Evolutionary conservation across 352 stramenopile genomes (phyloP).

Genomic region (Globisporangium uncinulatum): DNA sequence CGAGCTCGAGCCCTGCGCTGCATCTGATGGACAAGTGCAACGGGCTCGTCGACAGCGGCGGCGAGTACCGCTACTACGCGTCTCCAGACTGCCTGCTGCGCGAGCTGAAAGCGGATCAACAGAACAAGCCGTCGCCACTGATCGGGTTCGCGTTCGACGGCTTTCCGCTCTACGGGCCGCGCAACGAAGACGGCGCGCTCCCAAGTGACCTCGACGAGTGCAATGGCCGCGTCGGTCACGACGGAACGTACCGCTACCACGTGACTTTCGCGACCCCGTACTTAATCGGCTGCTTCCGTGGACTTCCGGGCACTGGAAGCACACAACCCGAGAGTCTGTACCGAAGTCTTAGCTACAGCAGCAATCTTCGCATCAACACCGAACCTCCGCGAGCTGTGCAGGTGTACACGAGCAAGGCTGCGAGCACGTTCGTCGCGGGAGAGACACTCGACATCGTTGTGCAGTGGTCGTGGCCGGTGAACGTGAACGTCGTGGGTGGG

Average conservation of each 20-base stretch:
- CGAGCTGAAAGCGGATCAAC: conserved; percentile 24
- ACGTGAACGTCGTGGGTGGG: conserved; percentile 23
- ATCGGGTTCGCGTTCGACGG: conserved; percentile 73
- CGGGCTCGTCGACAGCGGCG: conserved; percentile 48
- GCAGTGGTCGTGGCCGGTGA: conserved; percentile 46
- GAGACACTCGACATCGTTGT: conserved; percentile 63
- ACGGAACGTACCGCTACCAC: conserved; percentile 69
- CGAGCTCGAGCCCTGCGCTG: conserved; percentile 27
- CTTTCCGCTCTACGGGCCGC: conserved; percentile 67
- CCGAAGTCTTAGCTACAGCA: conserved; percentile 50
- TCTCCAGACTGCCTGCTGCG: conserved; percentile 59
- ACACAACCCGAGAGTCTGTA: conserved; percentile 22
- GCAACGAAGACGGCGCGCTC: conserved; percentile 32
- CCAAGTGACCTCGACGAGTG: conserved; percentile 59
- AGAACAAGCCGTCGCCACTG: conserved; percentile 36
- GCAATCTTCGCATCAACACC: conserved; percentile 45
- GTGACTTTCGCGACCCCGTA: conserved; percentile 43
- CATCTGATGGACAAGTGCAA: conserved; percentile 67
- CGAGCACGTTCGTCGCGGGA: conserved; percentile 43
- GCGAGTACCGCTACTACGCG: conserved; percentile 72
- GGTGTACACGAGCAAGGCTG: conserved; percentile 58
- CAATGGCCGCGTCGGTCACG: conserved; percentile 54
- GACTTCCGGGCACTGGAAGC: conserved; percentile 8
- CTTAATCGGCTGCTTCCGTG: conserved; percentile 62
- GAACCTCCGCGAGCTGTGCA: conserved; percentile 30